phyloP scores from a whole-genome alignment of 2,329 filamentous ascomycete species.

The Pseudocercospora eumusae region DNA sequence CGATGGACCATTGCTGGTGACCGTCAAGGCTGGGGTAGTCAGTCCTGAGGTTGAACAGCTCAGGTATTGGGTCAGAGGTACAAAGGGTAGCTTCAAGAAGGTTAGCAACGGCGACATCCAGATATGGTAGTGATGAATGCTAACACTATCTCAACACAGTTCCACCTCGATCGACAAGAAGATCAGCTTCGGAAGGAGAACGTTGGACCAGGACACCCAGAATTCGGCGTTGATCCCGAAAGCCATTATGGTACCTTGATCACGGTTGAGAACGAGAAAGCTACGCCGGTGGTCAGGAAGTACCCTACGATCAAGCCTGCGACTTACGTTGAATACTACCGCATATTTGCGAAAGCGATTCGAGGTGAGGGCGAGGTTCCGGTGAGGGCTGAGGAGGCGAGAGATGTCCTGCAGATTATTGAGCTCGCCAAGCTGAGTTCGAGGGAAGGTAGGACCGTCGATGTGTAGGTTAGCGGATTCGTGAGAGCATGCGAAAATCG shows the following conservation, averaged over 20 bases:
- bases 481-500: too few relatives aligned
- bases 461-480: constrained; percentile 8
- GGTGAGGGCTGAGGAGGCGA: constrained; percentile 56
- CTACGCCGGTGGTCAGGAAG: constrained; percentile 48
- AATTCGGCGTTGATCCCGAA: constrained; percentile 65
- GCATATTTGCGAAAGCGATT: constrained; percentile 55
- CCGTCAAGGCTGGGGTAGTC: constrained; percentile 68
- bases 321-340: constrained; percentile 71
- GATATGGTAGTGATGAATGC: constrained; percentile 7
- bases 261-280: constrained; percentile 49
- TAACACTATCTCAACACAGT: constrained; percentile 35
- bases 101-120: constrained; percentile 39
- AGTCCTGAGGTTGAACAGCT: constrained; percentile 69
- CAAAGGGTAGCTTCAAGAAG: constrained; percentile 75
- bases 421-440: constrained; percentile 59
- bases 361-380: constrained; percentile 55
- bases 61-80: constrained; percentile 75
- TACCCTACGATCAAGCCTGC: constrained; percentile 62
- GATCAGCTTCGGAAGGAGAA: constrained; percentile 65
- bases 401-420: constrained; percentile 58
- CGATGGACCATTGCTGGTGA: constrained; percentile 62
- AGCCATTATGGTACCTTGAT: constrained; percentile 62
- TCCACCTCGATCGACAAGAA: constrained; percentile 71
- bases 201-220: constrained; percentile 59
- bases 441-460: constrained; percentile 50